These are phyloP conservation scores for Podosphaera fusca DNA, from an alignment of 2,329 filamentous ascomycete species.

Conservation along the genomic window DNA sequence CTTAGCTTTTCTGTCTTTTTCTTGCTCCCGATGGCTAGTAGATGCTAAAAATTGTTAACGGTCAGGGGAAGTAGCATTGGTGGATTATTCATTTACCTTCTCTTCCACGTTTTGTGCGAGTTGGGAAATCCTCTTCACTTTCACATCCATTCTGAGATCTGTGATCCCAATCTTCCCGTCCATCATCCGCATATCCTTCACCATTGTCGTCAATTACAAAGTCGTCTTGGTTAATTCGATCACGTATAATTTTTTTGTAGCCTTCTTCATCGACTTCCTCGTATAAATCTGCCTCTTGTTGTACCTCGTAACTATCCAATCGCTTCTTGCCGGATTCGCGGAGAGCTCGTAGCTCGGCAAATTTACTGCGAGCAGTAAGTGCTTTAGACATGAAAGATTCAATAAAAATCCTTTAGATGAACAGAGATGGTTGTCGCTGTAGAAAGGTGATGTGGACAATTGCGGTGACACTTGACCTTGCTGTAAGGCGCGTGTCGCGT, in stretches of 20 bases:
- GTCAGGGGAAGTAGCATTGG: not conserved
- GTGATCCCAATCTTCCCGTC: conserved; percentile 71
- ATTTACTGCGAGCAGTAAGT: conserved; percentile 20
- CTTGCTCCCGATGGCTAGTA: conserved; percentile 74
- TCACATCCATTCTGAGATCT: conserved; percentile 46
- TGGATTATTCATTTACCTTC: conserved; percentile 9
- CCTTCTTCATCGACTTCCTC: conserved; percentile 92
- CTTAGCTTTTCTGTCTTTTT: conserved; percentile 63
- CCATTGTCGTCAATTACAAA: conserved; percentile 98
- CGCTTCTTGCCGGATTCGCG: conserved; percentile 79
- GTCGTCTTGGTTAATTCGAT: conserved; percentile 77
- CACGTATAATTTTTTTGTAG: conserved; percentile 87
- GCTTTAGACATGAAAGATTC: conserved; percentile 14
- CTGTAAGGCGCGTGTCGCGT: not conserved
- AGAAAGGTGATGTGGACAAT: not conserved
- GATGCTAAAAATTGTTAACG: conserved; percentile 22
- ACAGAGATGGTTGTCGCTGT: not conserved
- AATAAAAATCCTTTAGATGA: not conserved
- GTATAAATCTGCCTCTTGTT: conserved; percentile 67
- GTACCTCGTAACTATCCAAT: conserved; percentile 66
- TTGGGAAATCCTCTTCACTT: conserved; percentile 40
- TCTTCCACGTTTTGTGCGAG: conserved; percentile 27
- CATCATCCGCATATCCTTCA: conserved; percentile 89
- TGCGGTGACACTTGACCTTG: not conserved
- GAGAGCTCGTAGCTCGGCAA: conserved; percentile 63